Conservation (phyloP, 2,329 filamentous ascomycete species). For the Xylariales sp. region DNA sequence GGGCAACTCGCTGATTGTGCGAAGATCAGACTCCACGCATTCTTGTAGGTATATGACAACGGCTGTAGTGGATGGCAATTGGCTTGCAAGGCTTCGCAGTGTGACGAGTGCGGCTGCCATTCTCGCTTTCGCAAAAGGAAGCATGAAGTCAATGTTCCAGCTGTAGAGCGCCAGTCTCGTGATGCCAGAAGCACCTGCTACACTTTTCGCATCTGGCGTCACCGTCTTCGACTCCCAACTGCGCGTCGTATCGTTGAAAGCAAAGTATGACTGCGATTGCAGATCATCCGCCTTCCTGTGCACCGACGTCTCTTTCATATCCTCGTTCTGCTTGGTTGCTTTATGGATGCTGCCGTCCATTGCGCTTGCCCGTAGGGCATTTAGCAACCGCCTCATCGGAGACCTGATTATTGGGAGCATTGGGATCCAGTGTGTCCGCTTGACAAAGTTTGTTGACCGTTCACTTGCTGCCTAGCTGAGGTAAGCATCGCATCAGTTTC, state of each 20-base stretch:
- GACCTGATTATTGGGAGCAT: neutral
- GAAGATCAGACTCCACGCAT: conserved; percentile 39
- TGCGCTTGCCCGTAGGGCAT: neutral
- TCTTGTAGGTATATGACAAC: conserved; percentile 47
- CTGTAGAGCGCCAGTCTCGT: conserved; percentile 19
- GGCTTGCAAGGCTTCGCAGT: conserved; percentile 14
- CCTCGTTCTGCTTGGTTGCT: conserved; percentile 15
- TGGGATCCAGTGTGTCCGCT: neutral
- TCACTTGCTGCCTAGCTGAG: neutral
- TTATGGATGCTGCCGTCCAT: conserved; percentile 22
- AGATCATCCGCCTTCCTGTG: conserved; percentile 23
- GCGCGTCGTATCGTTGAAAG: conserved; percentile 14
- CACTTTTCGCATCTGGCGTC: neutral
- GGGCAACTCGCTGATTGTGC: conserved; percentile 31
- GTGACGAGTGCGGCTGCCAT: conserved; percentile 23
- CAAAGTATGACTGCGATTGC: conserved; percentile 19
- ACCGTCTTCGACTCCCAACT: conserved; percentile 14
- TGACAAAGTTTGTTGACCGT: neutral
- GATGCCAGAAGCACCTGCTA: conserved; percentile 9
- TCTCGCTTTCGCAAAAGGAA: conserved; percentile 18
- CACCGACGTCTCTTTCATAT: conserved; percentile 13
- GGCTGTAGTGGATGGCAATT: conserved; percentile 18
- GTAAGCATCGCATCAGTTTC: neutral
- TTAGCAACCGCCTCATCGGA: too few relatives aligned
- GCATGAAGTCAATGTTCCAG: conserved; percentile 32